Percentiles rank a stretch among this genome's conserved stretches.
Evolutionary conservation across 169 alveolate genomes (phyloP).

Genomic region (Eimeria falciformis): DNA sequence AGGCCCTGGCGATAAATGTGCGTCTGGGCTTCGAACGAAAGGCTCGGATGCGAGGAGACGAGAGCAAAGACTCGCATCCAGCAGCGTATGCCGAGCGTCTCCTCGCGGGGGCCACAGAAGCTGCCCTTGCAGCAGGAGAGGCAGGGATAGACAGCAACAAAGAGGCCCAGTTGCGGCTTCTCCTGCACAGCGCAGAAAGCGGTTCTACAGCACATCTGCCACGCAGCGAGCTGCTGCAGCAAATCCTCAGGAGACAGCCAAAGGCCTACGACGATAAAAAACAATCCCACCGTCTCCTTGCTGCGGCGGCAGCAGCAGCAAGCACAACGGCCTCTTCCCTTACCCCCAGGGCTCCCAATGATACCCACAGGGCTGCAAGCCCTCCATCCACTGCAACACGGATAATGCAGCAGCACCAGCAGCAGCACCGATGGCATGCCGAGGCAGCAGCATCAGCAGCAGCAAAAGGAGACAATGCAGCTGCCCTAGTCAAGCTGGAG

Average conservation of each 20-base stretch:
- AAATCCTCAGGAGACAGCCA: slow-evolving; percentile 33
- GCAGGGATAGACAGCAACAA: slow-evolving; percentile 24
- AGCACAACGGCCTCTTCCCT: background rate
- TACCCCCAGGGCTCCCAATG: slow-evolving; percentile 1
- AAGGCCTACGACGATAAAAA: slow-evolving; percentile 46
- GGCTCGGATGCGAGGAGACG: slow-evolving; percentile 18
- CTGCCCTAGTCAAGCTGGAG: slow-evolving; percentile 22
- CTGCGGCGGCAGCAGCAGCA: background rate
- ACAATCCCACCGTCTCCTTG: background rate
- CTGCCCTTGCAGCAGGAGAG: slow-evolving; percentile 15
- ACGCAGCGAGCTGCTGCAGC: slow-evolving; percentile 66
- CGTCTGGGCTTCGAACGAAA: slow-evolving; percentile 58
- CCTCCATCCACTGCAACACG: no score
- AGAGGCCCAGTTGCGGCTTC: slow-evolving; percentile 53
- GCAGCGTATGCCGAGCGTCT: slow-evolving; percentile 25
- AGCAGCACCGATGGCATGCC: background rate
- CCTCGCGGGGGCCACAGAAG: slow-evolving; percentile 40
- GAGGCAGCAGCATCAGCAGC: slow-evolving; percentile 16
- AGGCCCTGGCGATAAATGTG: slow-evolving; percentile 61
- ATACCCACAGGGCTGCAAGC: background rate
- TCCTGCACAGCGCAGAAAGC: slow-evolving; percentile 38
- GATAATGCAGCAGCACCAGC: background rate
- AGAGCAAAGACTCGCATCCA: background rate
- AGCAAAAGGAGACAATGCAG: background rate
- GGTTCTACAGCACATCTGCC: slow-evolving; percentile 46